Percentiles rank a stretch among this genome's conserved stretches.
phyloP scores from a whole-genome alignment of 805 yeast species.

The Danielozyma ontarioensis region DNA sequence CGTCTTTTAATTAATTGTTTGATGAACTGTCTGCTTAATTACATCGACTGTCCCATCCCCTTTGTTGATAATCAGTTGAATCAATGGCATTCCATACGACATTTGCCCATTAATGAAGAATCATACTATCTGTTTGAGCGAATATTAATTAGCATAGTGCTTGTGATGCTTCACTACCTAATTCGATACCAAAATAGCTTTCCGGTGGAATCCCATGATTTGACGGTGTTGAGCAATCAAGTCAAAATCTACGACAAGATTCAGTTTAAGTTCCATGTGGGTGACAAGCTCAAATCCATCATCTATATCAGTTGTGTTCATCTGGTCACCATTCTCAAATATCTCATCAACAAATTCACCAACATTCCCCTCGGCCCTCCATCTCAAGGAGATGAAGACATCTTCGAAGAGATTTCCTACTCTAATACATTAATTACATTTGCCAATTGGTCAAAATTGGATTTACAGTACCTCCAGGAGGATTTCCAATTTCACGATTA shows the following conservation, averaged over 20 bases:
- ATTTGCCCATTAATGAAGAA: conserved; percentile 7
- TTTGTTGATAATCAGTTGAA: conserved; percentile 17
- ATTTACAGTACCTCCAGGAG: not conserved
- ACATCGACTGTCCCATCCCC: conserved; percentile 4
- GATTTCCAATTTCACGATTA: conserved; percentile 15
- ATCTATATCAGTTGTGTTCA: conserved; percentile 25
- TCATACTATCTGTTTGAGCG: too few species aligned
- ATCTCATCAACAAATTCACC: conserved; percentile 14
- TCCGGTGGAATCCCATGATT: conserved; percentile 5
- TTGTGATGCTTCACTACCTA: conserved; percentile 20
- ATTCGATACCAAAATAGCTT: conserved; percentile 10
- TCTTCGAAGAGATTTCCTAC: conserved; percentile 5
- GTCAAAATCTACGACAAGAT: conserved; percentile 25
- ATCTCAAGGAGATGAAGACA: conserved; percentile 2
- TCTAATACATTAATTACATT: conserved; percentile 1
- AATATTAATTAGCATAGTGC: conserved; percentile 24
- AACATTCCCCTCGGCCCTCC: not conserved
- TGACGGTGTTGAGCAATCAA: conserved; percentile 25
- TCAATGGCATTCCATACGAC: conserved; percentile 16
- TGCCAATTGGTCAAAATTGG: not conserved
- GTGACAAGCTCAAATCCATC: conserved; percentile 13
- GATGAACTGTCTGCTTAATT: conserved; percentile 21
- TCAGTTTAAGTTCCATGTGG: conserved; percentile 12
- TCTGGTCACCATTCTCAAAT: conserved; percentile 25
- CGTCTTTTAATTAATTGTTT: conserved; percentile 25